Percentiles rank a stretch among this genome's conserved stretches.
phyloP scores from a whole-genome alignment of 768 basidiomycete species.

The Lanmaoa rubissima region DNA sequence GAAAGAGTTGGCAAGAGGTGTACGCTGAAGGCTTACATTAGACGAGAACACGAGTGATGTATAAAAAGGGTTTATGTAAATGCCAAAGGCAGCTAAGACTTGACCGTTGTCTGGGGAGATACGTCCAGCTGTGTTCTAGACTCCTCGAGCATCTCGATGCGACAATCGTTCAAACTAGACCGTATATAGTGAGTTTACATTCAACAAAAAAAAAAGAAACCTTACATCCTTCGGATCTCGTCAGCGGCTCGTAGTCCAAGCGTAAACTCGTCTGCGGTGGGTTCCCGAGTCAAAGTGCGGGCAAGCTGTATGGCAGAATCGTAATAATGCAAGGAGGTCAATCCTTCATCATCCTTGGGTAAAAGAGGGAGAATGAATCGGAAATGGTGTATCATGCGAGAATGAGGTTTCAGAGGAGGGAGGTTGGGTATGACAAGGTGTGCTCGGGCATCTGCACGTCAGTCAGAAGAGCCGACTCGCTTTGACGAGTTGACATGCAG shows the following conservation, averaged over 20 bases:
- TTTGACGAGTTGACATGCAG: slow-evolving; percentile 19
- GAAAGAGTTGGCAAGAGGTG: slow-evolving; percentile 47
- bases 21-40: slow-evolving; percentile 46
- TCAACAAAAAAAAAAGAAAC: background rate
- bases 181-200: background rate
- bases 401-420: slow-evolving; percentile 66
- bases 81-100: background rate
- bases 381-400: slow-evolving; percentile 78
- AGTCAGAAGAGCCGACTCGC: slow-evolving; percentile 4
- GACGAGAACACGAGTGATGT: background rate
- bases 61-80: background rate
- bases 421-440: slow-evolving; percentile 72
- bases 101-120: slow-evolving; percentile 17
- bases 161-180: slow-evolving; percentile 59
- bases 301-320: slow-evolving; percentile 76
- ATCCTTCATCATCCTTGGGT: slow-evolving; percentile 57
- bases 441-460: slow-evolving; percentile 56
- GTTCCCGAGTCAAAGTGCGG: slow-evolving; percentile 56
- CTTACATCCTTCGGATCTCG: slow-evolving; percentile 60
- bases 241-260: slow-evolving; percentile 59
- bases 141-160: slow-evolving; percentile 60
- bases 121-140: slow-evolving; percentile 45
- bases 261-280: slow-evolving; percentile 66
- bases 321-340: slow-evolving; percentile 71
- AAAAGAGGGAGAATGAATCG: slow-evolving; percentile 69